Base-by-base conservation (phyloP, 2,329 filamentous ascomycete genomes). In the Fusarium citri region DNA sequence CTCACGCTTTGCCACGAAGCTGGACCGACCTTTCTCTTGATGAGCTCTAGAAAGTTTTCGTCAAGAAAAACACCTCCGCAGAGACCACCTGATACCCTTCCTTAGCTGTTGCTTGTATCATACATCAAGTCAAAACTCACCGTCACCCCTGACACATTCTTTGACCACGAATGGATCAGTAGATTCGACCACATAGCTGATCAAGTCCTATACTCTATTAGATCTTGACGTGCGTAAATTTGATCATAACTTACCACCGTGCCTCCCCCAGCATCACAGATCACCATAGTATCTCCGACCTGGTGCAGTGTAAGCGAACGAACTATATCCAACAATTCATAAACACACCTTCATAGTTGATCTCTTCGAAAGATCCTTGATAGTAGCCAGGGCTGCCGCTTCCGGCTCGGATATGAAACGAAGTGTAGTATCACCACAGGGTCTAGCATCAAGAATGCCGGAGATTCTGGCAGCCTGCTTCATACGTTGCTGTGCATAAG, bases 351-450 rank as follows among this genome's bases (percentile, higher is more conserved):
- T 54, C 0, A 79, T 67, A 0, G 68, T 71, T 0, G 66, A 69
- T 2, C 74, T 64, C 7, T 72, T 66, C 0, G 69, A 64, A 0
- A 80, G 55, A 3, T 79, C 77, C 1, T 73, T 64, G 1, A 84
- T 64, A 0, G 78, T 79, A 0, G 81, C 78, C 0, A 85, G 40
- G 0, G 82, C 82, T 1, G 83, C 83, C 0, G 83, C 83, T 60
- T 85, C 83, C 0, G 83, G 83, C 59, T 85, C 84, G 0, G 80
- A 78, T 1, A 84, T 66, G 41, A 84, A 81, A 0, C 61, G 41
- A 8, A 83, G 49, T 0, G 48, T 73, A 0, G 83, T 83, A 0
- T 73, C 34, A 0, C 78, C 80, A 3, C 72, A 73, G 0, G 49
- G 7, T 1, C 79, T 69, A 0, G 50, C 1, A 0, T 71, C 58